Percentiles rank a stretch among this genome's conserved stretches.
Evolutionary conservation across 2,329 filamentous ascomycete species (phyloP).

Genomic region (Ceratocystis variospora): DNA sequence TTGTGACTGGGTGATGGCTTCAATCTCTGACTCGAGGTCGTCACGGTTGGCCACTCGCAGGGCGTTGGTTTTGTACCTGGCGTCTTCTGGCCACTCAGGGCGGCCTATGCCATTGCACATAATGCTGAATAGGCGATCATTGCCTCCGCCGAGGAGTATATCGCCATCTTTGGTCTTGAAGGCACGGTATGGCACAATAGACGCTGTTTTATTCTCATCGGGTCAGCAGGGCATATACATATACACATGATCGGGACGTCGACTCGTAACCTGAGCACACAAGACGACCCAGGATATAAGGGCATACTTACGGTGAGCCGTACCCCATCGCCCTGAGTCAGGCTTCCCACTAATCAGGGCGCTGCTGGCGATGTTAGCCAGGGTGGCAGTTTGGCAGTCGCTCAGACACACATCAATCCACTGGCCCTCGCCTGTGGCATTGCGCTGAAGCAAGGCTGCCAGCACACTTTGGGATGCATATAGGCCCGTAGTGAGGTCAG

Average conservation of each 20-base stretch:
- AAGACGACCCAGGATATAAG: neutral
- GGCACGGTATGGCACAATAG: constrained; percentile 87
- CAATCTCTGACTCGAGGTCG: constrained; percentile 66
- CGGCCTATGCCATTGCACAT: constrained; percentile 46
- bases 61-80: constrained; percentile 47
- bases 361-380: constrained; percentile 92
- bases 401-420: constrained; percentile 84
- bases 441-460: constrained; percentile 71
- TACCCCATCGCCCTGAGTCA: constrained; percentile 87
- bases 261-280: neutral
- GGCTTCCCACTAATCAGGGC: constrained; percentile 76
- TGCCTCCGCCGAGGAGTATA: constrained; percentile 58
- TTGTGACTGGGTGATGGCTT: constrained; percentile 56
- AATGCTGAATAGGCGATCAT: constrained; percentile 53
- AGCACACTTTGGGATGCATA: constrained; percentile 94
- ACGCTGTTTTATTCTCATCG: constrained; percentile 41
- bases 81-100: constrained; percentile 46
- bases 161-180: constrained; percentile 63
- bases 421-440: constrained; percentile 65
- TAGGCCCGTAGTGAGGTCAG: constrained; percentile 84
- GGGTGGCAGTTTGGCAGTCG: constrained; percentile 86
- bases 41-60: constrained; percentile 55
- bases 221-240: neutral
- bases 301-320: constrained; percentile 62
- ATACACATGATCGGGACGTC: neutral